Base-by-base conservation (phyloP, 2,329 filamentous ascomycete species). In the Elsinoe necatrix region DNA sequence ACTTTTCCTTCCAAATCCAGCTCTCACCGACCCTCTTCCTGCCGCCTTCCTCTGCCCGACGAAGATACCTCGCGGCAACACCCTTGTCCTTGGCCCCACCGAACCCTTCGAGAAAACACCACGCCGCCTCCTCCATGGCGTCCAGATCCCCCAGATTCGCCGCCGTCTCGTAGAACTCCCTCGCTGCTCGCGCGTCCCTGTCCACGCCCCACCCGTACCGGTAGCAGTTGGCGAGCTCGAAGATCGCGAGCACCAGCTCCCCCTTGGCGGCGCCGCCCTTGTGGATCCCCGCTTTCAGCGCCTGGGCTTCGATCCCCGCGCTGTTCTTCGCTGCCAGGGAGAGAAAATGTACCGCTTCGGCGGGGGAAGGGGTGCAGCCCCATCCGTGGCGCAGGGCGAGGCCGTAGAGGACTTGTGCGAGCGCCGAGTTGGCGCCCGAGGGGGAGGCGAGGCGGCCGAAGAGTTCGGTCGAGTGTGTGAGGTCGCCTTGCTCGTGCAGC, bases 1-100 rank as follows among this genome's bases (percentile, higher is more conserved):
- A 96, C 74, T 97, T 97, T 61, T 95, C 90, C 71, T 97, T 97
- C 89, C 92, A 96, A 68, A 97, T 96, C 92, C 93, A 98, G 65
- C 88, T 87, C 75, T 97, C 96, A 61, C 93, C 93, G 62, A 97
- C 77, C 56, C 84, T 90, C 77, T 95, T 96, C 72, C 85, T 87
- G 52, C 92, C 92, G 68, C 85, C 87, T 67, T 88, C 79, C 74
- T 97, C 93, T 35, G 93, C 91, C 66, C 92, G 80, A 66, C 92
- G 88, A 71, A 95, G 89, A 74, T 96, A 96, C 72, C 87, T 88
- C 63, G 93, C 91, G 65, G 93, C 77, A 72, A 77, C 81, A 74
- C 83, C 89, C 87, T 95, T 97, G 77, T 98, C 91, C 72, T 97
- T 98, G 72, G 90, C 93, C 67, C 90, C 92, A 31, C 93, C 93